Evolutionary conservation across 305 asterid species (phyloP), one percentile per base, ranked within the genome.

Genomic region (Caryopteris hybrid): DNA sequence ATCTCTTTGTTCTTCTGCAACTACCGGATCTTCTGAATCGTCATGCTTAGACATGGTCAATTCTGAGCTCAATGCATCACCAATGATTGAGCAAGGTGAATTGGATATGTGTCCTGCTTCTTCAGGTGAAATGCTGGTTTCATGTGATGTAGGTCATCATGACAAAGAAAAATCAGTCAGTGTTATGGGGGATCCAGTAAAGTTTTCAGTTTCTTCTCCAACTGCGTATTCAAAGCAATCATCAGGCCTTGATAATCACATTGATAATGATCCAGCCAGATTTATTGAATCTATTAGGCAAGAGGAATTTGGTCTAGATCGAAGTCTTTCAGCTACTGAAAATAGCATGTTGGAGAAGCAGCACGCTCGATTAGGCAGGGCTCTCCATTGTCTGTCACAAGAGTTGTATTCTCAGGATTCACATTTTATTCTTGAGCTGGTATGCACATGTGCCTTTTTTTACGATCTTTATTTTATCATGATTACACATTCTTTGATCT

Each of bases 331-430:
- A 17, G 84, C 64, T 64, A 66, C 74, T 59, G 97, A 91, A 71
- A 86, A 68, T 74, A 86, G 36, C 69, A 80, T 94, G 89, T 79
- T 94, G 82, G 82, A 82, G 86, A 94, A 89, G 89, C 99, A 91
- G 78, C 99, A 94, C 79, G 92, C 98, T 75, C 92, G 98, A 61
- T 74, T 94, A 69, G 98, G 99, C 70, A 91, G 99, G 80, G 99
- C 99, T 64, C 97, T 94, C 52, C 95, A 91, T 64, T 94, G 98
- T 79, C 96, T 94, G 58, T 89, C 99, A 36, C 97, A 89, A 58
- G 99, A 94, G 85, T 72, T 94, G 74, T 94, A 94, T 78, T 94
- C 99, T 73, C 96, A 91, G 77, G 99, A 94, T 83, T 94, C 99
- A 48, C 99, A 94, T 79, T 94, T 94, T 77, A 89, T 94, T 65